These are phyloP conservation scores for Termitomyces sp. DNA, from an alignment of 768 basidiomycete genomes.

Conservation along the genomic window DNA sequence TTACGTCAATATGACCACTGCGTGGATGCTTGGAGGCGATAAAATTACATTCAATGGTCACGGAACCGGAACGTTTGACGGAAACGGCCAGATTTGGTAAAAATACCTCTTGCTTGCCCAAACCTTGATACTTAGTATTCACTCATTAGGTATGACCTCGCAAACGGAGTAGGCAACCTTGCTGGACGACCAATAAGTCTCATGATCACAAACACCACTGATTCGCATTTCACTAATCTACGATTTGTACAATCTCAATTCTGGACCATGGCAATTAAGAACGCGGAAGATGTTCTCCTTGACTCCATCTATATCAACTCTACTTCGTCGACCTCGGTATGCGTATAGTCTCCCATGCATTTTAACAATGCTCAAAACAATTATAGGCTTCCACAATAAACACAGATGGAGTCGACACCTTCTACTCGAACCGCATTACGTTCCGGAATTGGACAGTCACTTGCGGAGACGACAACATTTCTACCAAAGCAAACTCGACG, in stretches of 20 bases:
- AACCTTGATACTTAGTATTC: background rate
- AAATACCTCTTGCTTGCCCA: background rate
- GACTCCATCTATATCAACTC: slow-evolving; percentile 35
- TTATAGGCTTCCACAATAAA: slow-evolving; percentile 25
- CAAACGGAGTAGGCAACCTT: slow-evolving; percentile 31
- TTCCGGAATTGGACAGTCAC: slow-evolving; percentile 32
- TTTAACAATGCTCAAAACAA: background rate
- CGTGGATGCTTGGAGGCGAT: slow-evolving; percentile 31
- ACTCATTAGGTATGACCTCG: slow-evolving; percentile 27
- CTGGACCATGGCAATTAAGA: slow-evolving; percentile 34
- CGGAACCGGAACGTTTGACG: slow-evolving; percentile 33
- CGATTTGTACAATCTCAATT: slow-evolving; percentile 37
- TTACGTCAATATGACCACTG: slow-evolving; percentile 32
- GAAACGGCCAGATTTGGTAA: slow-evolving; percentile 36
- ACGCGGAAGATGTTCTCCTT: slow-evolving; percentile 29
- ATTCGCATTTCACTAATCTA: slow-evolving; percentile 29
- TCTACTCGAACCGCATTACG: slow-evolving; percentile 32
- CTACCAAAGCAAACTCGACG: slow-evolving; percentile 36
- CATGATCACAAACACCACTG: slow-evolving; percentile 29
- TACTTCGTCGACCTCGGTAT: slow-evolving; percentile 27
- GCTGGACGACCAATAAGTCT: slow-evolving; percentile 32
- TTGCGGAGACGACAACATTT: slow-evolving; percentile 34
- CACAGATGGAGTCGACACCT: slow-evolving; percentile 33
- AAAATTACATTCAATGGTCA: slow-evolving; percentile 24
- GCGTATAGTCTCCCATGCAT: background rate